Percentiles rank a stretch among this genome's conserved stretches.
These are phyloP conservation scores for Cystobasidium tubakii DNA, from an alignment of 768 basidiomycete species.

Conservation along the genomic window DNA sequence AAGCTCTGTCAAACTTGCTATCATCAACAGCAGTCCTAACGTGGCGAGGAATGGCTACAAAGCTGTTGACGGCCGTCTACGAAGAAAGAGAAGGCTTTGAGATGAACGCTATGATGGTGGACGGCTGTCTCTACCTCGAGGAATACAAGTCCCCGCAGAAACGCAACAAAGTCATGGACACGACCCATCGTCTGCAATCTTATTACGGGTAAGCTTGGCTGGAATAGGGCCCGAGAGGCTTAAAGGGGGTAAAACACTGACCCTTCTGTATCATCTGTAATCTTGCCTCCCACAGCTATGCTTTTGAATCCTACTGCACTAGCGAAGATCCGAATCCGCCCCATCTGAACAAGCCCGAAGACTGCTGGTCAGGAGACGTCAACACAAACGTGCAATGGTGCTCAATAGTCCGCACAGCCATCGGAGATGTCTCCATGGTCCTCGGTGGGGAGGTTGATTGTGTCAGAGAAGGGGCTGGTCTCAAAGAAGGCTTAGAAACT, in stretches of 20 bases:
- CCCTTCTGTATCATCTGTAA: too few species aligned
- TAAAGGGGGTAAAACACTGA: too few species aligned
- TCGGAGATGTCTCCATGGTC: slow-evolving; percentile 64
- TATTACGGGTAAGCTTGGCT: slow-evolving; percentile 58
- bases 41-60: slow-evolving; percentile 83
- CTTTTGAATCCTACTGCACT: slow-evolving; percentile 85
- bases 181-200: slow-evolving; percentile 59
- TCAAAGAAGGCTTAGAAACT: slow-evolving; percentile 14
- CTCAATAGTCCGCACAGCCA: slow-evolving; percentile 75
- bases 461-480: slow-evolving; percentile 51
- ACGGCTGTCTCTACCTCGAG: slow-evolving; percentile 48
- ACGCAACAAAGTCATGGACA: slow-evolving; percentile 59
- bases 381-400: slow-evolving; percentile 89
- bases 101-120: slow-evolving; percentile 71
- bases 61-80: slow-evolving; percentile 77
- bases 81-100: slow-evolving; percentile 74
- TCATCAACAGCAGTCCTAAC: slow-evolving; percentile 47
- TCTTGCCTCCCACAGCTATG: slow-evolving; percentile 63
- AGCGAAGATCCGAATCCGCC: slow-evolving; percentile 43
- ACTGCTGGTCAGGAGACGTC: slow-evolving; percentile 54
- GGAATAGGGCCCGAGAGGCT: too few species aligned
- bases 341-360: slow-evolving; percentile 35
- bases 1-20: slow-evolving; percentile 41
- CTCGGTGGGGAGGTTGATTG: slow-evolving; percentile 91
- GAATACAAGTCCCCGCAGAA: slow-evolving; percentile 38